Conservation (phyloP, 164 flowering plant genomes). For the Aristolochia californica region DNA sequence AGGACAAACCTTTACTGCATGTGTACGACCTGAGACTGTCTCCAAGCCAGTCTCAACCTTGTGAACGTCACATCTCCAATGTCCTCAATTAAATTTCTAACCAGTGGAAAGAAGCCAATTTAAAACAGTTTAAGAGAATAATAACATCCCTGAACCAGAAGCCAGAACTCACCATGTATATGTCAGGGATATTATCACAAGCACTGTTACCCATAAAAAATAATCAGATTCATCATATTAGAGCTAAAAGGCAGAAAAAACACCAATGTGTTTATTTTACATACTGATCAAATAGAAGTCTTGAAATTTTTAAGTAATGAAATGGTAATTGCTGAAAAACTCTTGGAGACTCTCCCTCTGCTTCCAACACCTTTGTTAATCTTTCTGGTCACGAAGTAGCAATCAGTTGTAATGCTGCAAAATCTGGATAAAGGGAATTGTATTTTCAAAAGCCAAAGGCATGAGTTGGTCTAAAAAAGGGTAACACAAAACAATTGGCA, state of each 20-base stretch:
- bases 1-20: constrained; percentile 52
- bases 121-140: too few species aligned
- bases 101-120: constrained; percentile 22
- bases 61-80: constrained; percentile 78
- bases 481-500: too few species aligned
- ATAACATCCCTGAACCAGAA: too few species aligned
- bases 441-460: too few species aligned
- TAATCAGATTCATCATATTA: not conserved
- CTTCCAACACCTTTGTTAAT: constrained; percentile 58
- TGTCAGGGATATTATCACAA: constrained; percentile 73
- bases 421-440: too few species aligned
- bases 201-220: constrained; percentile 40
- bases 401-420: too few species aligned
- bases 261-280: constrained; percentile 9
- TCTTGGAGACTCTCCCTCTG: constrained; percentile 62
- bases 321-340: constrained; percentile 78
- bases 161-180: constrained; percentile 58
- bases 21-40: constrained; percentile 57
- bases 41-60: constrained; percentile 71
- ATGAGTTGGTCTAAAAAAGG: too few species aligned
- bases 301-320: constrained; percentile 82
- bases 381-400: constrained; percentile 32
- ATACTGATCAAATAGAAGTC: constrained; percentile 77
- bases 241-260: not conserved
- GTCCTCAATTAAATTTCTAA: constrained; percentile 72